phyloP scores from a whole-genome alignment of 805 yeast genomes.

The Peterozyma xylosa region DNA sequence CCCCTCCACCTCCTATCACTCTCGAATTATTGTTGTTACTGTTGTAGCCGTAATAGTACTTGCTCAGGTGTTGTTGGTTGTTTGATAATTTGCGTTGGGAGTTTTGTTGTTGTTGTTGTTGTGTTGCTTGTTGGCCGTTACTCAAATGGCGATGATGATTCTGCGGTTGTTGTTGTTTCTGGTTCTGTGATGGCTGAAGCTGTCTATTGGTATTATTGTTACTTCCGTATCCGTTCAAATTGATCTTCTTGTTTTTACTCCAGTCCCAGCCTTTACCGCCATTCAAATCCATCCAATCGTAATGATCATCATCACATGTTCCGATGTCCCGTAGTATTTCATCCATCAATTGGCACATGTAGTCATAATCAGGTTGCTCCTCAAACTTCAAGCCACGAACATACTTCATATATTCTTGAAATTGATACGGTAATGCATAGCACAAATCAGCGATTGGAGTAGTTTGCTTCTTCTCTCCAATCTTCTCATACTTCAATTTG shows the following conservation, averaged over 20 bases:
- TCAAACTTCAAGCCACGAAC: constrained; percentile 69
- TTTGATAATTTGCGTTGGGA: constrained; percentile 17
- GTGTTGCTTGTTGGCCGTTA: constrained; percentile 8
- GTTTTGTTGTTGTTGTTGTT: constrained; percentile 12
- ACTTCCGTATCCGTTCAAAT: constrained; percentile 72
- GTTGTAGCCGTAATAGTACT: constrained; percentile 3
- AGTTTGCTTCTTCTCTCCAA: constrained; percentile 72
- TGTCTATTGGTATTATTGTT: constrained; percentile 3
- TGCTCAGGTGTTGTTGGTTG: constrained; percentile 12
- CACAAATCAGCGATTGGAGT: constrained; percentile 58
- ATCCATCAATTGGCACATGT: constrained; percentile 53
- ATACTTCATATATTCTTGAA: constrained; percentile 64
- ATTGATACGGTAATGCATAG: constrained; percentile 61
- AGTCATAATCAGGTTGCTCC: constrained; percentile 73
- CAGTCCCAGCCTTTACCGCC: constrained; percentile 82
- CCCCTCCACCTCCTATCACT: constrained; percentile 2
- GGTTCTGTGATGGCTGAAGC: constrained; percentile 13
- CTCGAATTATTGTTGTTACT: constrained; percentile 1
- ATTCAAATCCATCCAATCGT: constrained; percentile 78
- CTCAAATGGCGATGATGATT: constrained; percentile 10
- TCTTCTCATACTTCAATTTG: constrained; percentile 74
- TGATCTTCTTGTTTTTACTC: constrained; percentile 66
- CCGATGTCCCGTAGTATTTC: constrained; percentile 51
- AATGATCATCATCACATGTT: constrained; percentile 56
- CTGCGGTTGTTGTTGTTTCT: constrained; percentile 14